These are phyloP conservation scores for Cutaneotrichosporon dermatis DNA, from an alignment of 1,284 basidiomycete species.

Conservation along the genomic window DNA sequence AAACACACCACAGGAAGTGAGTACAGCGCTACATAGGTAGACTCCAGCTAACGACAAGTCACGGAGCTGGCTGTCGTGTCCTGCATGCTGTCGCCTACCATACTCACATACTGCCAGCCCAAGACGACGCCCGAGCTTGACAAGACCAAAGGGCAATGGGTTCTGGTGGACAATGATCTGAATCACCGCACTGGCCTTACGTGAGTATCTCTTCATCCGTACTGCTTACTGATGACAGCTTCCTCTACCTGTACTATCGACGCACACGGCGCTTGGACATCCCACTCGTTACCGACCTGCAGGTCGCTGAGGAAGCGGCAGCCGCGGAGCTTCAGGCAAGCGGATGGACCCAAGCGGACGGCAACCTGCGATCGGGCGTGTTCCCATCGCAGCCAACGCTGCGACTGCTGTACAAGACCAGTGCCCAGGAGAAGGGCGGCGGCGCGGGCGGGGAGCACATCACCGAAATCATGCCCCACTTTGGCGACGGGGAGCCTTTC, in stretches of 20 bases:
- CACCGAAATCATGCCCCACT: constrained; percentile 82
- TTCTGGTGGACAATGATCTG: constrained; percentile 70
- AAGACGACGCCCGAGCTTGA: constrained; percentile 65
- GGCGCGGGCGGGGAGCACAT: constrained; percentile 53
- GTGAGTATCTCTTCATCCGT: neutral
- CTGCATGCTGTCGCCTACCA: constrained; percentile 61
- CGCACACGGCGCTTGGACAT: constrained; percentile 62
- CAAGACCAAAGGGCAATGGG: constrained; percentile 79
- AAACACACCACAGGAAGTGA: constrained; percentile 72
- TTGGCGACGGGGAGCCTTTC: constrained; percentile 72
- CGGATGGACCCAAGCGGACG: constrained; percentile 37
- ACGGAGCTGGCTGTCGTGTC: constrained; percentile 70
- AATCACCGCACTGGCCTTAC: constrained; percentile 54
- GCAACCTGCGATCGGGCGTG: constrained; percentile 41
- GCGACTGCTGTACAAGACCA: constrained; percentile 67
- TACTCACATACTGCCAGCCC: constrained; percentile 63
- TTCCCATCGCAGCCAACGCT: constrained; percentile 54
- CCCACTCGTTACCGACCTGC: constrained; percentile 40
- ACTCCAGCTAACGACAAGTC: constrained; percentile 40
- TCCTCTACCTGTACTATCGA: constrained; percentile 73
- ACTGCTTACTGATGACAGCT: constrained; percentile 11
- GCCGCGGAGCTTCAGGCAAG: constrained; percentile 28
- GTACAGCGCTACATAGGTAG: neutral
- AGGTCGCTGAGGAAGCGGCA: constrained; percentile 31
- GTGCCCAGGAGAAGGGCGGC: neutral